Percentiles rank a stretch among this genome's conserved stretches.
Evolutionary conservation across 2,329 filamentous ascomycete genomes (phyloP).

Genomic region (Pestalotiopsis sp.): DNA sequence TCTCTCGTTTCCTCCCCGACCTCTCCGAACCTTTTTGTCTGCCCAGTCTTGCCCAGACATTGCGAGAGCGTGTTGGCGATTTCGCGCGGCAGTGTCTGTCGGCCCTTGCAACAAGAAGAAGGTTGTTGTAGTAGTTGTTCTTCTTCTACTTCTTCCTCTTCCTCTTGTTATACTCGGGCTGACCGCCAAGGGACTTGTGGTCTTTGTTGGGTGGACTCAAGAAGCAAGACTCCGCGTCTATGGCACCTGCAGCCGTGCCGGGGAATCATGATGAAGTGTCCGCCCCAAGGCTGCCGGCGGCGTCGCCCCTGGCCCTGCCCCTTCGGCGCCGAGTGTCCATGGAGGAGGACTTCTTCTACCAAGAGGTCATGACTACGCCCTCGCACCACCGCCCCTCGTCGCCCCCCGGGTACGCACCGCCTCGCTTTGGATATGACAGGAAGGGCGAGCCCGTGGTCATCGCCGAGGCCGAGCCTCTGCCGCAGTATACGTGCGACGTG

Average conservation of each 20-base stretch:
- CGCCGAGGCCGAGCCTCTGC: conserved; percentile 46
- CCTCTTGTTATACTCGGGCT: background rate
- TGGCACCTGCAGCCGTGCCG: conserved; percentile 6
- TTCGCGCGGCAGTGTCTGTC: no score
- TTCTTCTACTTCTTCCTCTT: no score
- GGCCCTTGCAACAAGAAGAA: no score
- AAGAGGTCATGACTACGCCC: conserved; percentile 50
- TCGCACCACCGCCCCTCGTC: conserved; percentile 42
- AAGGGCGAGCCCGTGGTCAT: conserved; percentile 9
- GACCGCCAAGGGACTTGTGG: background rate
- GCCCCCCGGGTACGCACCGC: conserved; percentile 47
- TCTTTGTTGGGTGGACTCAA: background rate
- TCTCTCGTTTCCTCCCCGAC: background rate
- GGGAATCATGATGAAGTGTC: conserved; percentile 7
- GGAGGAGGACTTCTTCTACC: conserved; percentile 57
- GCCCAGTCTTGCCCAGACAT: background rate
- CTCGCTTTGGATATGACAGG: conserved; percentile 8
- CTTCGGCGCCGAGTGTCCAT: conserved; percentile 51
- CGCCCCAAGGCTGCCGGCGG: conserved; percentile 31
- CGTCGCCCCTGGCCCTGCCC: conserved; percentile 26
- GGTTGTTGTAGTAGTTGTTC: no score
- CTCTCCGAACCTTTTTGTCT: no score
- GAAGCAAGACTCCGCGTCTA: background rate
- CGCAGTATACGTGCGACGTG: conserved; percentile 59
- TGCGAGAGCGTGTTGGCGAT: no score